These are phyloP conservation scores for Hemerocallis citrina DNA, from an alignment of 106 monocot genomes.

Conservation along the genomic window DNA sequence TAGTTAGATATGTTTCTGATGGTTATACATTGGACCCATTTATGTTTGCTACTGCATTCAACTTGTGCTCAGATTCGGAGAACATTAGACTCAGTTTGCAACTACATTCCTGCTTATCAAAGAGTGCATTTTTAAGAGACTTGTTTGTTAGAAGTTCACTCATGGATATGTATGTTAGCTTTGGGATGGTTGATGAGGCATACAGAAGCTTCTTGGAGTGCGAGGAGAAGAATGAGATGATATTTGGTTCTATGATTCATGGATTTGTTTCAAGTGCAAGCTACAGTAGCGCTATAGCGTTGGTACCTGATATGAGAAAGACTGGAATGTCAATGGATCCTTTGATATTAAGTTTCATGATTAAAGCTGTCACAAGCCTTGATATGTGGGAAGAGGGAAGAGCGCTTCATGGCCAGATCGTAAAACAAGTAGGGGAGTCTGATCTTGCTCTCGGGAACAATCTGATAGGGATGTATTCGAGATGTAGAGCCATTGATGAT, in stretches of 20 bases:
- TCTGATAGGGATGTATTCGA: slow-evolving; percentile 17
- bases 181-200: slow-evolving; percentile 12
- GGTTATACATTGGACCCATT: slow-evolving; percentile 9
- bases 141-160: slow-evolving; percentile 13
- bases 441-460: slow-evolving; percentile 7
- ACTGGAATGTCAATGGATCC: neutral
- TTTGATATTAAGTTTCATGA: slow-evolving; percentile 1
- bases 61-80: slow-evolving; percentile 12
- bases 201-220: slow-evolving; percentile 1
- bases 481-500: slow-evolving; percentile 2
- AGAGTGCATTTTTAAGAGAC: slow-evolving; percentile 5
- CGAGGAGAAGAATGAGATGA: slow-evolving; percentile 14
- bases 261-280: slow-evolving; percentile 4
- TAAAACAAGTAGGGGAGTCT: neutral
- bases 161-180: slow-evolving; percentile 9
- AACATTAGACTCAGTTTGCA: slow-evolving; percentile 7
- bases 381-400: slow-evolving; percentile 13
- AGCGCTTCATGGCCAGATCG: neutral
- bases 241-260: slow-evolving; percentile 14
- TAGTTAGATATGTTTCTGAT: slow-evolving; percentile 11
- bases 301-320: slow-evolving; percentile 7
- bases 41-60: slow-evolving; percentile 14
- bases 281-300: slow-evolving; percentile 5
- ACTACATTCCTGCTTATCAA: slow-evolving; percentile 11
- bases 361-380: slow-evolving; percentile 4